Conservation (phyloP, 2,329 filamentous ascomycete species). For the Xylaria digitata region DNA sequence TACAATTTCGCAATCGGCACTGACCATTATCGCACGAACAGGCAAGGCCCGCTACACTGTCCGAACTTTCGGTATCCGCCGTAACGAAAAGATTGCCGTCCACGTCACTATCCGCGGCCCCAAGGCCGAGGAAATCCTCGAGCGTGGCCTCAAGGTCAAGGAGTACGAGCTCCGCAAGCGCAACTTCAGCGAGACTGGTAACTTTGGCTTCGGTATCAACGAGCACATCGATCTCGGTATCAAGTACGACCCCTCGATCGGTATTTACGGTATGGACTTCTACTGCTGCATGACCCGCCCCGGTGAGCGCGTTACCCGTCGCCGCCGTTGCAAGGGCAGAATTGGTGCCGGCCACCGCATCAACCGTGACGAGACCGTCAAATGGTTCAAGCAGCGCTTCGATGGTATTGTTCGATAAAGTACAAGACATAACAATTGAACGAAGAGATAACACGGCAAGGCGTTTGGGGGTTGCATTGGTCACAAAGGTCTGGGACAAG, state of each 20-base stretch:
- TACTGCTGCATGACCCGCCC: constrained; percentile 99
- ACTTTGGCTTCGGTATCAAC: constrained; percentile 99
- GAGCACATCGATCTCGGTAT: constrained; percentile 99
- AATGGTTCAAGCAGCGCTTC: constrained; percentile 93
- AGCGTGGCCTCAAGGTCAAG: constrained; percentile 99
- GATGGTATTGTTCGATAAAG: constrained; percentile 98
- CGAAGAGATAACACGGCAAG: constrained; percentile 47
- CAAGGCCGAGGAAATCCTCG: constrained; percentile 99
- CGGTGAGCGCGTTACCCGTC: constrained; percentile 96
- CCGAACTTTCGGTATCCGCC: constrained; percentile 99
- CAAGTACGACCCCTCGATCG: constrained; percentile 99
- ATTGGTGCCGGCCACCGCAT: constrained; percentile 93
- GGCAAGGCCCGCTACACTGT: constrained; percentile 99
- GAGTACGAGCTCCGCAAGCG: constrained; percentile 99
- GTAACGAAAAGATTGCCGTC: constrained; percentile 99
- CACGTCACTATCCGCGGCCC: constrained; percentile 99
- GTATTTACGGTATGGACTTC: constrained; percentile 99
- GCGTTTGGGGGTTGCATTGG: constrained; percentile 54
- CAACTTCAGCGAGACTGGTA: constrained; percentile 99
- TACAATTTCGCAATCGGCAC: background rate
- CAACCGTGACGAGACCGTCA: constrained; percentile 93
- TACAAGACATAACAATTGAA: constrained; percentile 39
- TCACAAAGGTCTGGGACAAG: constrained; percentile 58
- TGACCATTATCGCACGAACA: constrained; percentile 53
- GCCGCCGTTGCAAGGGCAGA: constrained; percentile 86